These are phyloP conservation scores for Colletotrichum theobromicola DNA, from an alignment of 2,329 filamentous ascomycete species.

Conservation along the genomic window DNA sequence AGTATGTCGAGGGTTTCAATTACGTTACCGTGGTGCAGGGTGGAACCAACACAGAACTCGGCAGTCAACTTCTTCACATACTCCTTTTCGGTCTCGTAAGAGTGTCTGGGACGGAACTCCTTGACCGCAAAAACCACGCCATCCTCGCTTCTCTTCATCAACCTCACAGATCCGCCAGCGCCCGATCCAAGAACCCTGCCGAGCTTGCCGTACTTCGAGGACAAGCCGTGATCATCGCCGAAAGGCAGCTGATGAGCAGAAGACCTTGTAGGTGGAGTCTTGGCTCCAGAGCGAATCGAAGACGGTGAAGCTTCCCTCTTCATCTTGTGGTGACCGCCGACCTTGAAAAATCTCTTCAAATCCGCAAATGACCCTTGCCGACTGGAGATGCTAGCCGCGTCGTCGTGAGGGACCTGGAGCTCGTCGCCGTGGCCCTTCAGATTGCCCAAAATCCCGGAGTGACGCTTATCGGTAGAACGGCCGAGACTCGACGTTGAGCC, in stretches of 20 bases:
- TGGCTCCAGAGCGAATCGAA: conserved; percentile 55
- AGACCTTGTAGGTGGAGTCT: conserved; percentile 51
- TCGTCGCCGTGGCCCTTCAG: conserved; percentile 47
- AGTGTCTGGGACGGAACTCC: conserved; percentile 90
- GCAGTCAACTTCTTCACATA: conserved; percentile 98
- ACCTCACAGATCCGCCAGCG: conserved; percentile 89
- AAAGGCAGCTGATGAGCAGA: conserved; percentile 78
- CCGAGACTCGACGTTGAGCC: conserved; percentile 57
- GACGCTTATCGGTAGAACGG: conserved; percentile 56
- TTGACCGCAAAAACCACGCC: conserved; percentile 96
- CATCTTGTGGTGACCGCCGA: conserved; percentile 71
- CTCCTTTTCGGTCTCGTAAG: conserved; percentile 92
- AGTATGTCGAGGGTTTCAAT: conserved; percentile 98
- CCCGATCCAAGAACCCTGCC: conserved; percentile 93
- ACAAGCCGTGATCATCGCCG: conserved; percentile 88
- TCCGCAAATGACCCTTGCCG: conserved; percentile 88
- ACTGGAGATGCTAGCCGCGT: conserved; percentile 52
- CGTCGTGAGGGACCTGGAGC: conserved; percentile 47
- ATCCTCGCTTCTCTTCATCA: conserved; percentile 94
- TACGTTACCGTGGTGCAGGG: conserved; percentile 95
- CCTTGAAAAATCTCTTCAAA: conserved; percentile 94
- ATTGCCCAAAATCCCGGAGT: conserved; percentile 47
- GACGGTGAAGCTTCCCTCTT: conserved; percentile 72
- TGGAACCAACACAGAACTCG: conserved; percentile 97
- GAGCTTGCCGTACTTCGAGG: conserved; percentile 94